phyloP scores from a whole-genome alignment of 2,329 filamentous ascomycete genomes.

The Drechslera avenae region DNA sequence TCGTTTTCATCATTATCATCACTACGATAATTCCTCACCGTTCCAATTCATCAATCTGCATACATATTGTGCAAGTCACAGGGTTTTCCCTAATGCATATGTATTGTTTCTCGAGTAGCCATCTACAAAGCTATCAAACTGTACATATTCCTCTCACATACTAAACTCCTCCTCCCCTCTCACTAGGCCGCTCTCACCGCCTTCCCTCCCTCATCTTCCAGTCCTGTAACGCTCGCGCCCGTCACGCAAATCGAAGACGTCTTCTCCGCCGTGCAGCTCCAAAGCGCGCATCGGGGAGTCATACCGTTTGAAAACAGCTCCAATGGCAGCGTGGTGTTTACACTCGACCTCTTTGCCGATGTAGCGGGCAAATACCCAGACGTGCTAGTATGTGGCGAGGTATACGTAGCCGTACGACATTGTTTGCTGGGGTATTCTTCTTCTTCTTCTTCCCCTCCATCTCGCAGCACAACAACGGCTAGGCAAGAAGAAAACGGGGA shows the following conservation, averaged over 20 bases:
- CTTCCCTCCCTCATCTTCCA: slow-evolving; percentile 50
- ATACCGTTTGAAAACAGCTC: slow-evolving; percentile 96
- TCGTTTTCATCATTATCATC: no score
- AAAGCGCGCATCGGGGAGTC: slow-evolving; percentile 71
- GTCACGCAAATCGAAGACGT: slow-evolving; percentile 66
- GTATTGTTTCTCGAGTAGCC: no score
- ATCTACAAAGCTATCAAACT: no score
- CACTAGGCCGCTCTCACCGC: slow-evolving; percentile 60
- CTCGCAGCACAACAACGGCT: no score
- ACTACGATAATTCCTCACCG: not conserved
- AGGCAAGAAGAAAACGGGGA: not conserved
- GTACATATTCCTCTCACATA: no score
- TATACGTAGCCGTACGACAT: slow-evolving; percentile 87
- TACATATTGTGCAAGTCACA: no score
- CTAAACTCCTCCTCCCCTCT: not conserved
- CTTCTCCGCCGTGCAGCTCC: slow-evolving; percentile 76
- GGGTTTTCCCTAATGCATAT: no score
- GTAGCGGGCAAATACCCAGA: slow-evolving; percentile 66
- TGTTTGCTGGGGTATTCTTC: slow-evolving; percentile 69
- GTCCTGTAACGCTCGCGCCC: slow-evolving; percentile 46
- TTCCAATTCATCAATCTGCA: not conserved
- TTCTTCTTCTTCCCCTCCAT: no score
- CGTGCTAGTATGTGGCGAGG: slow-evolving; percentile 79
- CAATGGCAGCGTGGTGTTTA: slow-evolving; percentile 90
- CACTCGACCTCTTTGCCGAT: slow-evolving; percentile 86